phyloP scores from a whole-genome alignment of 257 asterid species.

The Hygrophila difformis region DNA sequence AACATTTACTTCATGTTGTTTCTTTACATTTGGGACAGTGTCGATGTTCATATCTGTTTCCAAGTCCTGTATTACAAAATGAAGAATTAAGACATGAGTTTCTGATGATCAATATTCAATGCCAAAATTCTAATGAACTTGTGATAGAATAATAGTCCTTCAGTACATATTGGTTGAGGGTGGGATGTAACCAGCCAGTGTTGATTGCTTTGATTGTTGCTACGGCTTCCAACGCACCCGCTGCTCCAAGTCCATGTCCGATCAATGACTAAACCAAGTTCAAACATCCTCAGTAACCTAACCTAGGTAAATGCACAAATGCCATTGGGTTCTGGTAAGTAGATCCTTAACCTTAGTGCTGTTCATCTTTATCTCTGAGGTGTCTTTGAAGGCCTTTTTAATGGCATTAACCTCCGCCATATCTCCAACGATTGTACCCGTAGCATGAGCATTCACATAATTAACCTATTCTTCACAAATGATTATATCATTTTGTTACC shows the following conservation, averaged over 20 bases:
- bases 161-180: conserved; percentile 30
- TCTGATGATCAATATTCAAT: neutral
- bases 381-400: conserved; percentile 55
- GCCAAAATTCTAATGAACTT: neutral
- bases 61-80: conserved; percentile 19
- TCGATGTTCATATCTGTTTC: conserved; percentile 32
- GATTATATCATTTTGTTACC: too few relatives aligned
- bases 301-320: conserved; percentile 18
- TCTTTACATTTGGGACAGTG: conserved; percentile 65
- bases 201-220: too few relatives aligned
- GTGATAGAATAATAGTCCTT: neutral
- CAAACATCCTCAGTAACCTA: neutral
- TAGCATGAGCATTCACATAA: too few relatives aligned
- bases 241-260: conserved; percentile 38
- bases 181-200: too few relatives aligned
- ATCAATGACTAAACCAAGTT: conserved; percentile 24
- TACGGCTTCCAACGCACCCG: too few relatives aligned
- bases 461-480: conserved; percentile 35
- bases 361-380: conserved; percentile 66
- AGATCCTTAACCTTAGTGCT: conserved; percentile 28
- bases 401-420: conserved; percentile 67
- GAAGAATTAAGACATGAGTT: neutral
- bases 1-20: too few relatives aligned
- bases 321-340: conserved; percentile 47
- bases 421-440: conserved; percentile 76